Conservation (phyloP, 2,329 filamentous ascomycete genomes). For the Alternaria consortialis region DNA sequence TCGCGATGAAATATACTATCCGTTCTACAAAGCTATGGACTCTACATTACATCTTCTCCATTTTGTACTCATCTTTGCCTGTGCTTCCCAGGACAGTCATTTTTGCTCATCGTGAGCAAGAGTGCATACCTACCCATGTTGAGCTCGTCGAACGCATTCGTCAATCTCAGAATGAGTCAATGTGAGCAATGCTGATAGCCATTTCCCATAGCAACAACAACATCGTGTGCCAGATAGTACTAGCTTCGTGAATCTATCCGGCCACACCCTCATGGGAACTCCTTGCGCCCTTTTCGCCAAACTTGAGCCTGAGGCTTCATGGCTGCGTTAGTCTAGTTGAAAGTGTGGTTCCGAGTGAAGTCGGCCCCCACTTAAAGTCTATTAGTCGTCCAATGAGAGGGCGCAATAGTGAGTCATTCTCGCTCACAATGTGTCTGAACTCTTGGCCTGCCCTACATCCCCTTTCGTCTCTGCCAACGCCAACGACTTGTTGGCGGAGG, state of each 20-base stretch:
- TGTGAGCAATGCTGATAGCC: background rate
- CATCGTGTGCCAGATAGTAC: background rate
- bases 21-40: conserved; percentile 10
- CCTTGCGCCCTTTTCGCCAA: conserved; percentile 2
- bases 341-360: conserved; percentile 1
- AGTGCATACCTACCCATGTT: background rate
- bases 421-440: conserved; percentile 17
- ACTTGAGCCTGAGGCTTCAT: conserved; percentile 1
- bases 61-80: background rate
- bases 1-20: conserved; percentile 8
- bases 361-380: background rate
- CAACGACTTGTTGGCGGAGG: background rate
- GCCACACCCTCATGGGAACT: background rate
- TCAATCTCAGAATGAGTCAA: conserved; percentile 15
- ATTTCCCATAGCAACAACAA: background rate
- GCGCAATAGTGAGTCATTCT: conserved; percentile 27
- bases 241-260: background rate
- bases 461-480: background rate
- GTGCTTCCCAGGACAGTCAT: background rate
- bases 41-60: background rate
- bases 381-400: conserved; percentile 11
- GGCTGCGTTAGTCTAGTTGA: background rate
- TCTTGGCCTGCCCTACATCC: conserved; percentile 4
- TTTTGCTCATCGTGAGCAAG: conserved; percentile 9
- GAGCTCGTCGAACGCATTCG: background rate